Base-by-base conservation (phyloP, 1,284 basidiomycete genomes). In the Fomitopsis pinicola region DNA sequence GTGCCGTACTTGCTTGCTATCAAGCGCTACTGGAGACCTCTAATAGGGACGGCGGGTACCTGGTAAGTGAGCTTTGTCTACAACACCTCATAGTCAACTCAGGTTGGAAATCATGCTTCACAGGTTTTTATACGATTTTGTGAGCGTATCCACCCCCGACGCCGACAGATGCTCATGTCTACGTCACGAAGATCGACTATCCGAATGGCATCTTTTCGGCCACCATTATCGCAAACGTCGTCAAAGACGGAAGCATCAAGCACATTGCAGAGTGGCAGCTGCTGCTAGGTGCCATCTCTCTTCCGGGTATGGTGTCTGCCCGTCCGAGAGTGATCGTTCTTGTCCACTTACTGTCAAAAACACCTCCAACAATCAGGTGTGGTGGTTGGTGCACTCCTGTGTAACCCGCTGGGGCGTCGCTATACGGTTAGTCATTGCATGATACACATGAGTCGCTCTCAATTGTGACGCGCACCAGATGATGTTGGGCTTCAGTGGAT, bases 11-110 rank as follows among this genome's bases (percentile, higher is more conserved):
- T 66, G 64, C 77, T 92, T 22, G 83, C 85, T 7, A 1, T 90
- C 53, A 85, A 81, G 68, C 76, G 81, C 36, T 92, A 93, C 70
- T 92, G 90, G 90, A 83, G 75, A 64, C 56, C 83, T 2, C 72
- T 91, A 36, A 82, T 89, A 63, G 89, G 89, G 15, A 91, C 88
- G 2, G 86, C 83, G 62, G 88, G 87, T 28, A 85, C 88, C 53
- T 91, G 89, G 86, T 86, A 59, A 42, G 35, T 50, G 36, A 59
- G 59, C 56, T 4, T 2, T 4, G 45, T 10, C 14, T 7, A 5
- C 9, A 22, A 22, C 22, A 22, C 22, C 22, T 22, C 22, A 22
- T 22, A 22, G 22, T 22, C 22, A 22, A 22, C 22, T 22, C 22
- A 22, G 22, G 22, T 22, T 22, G 22, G 22, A 22, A 22, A 22